phyloP scores from a whole-genome alignment of 2,329 filamentous ascomycete species.

The Coleophoma cylindrospora region DNA sequence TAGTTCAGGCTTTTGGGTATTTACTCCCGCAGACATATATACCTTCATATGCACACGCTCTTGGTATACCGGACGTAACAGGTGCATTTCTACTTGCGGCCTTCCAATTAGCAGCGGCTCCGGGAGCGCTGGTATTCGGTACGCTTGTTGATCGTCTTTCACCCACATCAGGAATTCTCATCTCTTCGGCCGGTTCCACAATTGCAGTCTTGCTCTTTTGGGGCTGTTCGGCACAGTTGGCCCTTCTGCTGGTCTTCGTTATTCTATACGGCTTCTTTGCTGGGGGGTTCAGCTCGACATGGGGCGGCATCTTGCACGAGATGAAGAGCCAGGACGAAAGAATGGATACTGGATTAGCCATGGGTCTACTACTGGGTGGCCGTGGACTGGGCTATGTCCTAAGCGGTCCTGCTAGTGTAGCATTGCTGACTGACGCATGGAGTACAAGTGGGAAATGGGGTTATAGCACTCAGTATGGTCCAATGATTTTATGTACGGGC shows the following conservation, averaged over 20 bases:
- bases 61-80: constrained; percentile 29
- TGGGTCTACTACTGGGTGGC: constrained; percentile 17
- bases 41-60: constrained; percentile 33
- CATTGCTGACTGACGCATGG: constrained; percentile 9
- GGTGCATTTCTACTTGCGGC: constrained; percentile 37
- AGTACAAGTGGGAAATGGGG: constrained; percentile 8
- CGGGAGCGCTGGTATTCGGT: constrained; percentile 35
- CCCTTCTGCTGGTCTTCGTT: constrained; percentile 38
- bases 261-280: constrained; percentile 47
- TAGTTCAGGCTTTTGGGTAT: constrained; percentile 42
- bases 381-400: constrained; percentile 17
- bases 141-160: constrained; percentile 33
- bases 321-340: constrained; percentile 12
- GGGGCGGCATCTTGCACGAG: constrained; percentile 28
- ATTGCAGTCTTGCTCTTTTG: constrained; percentile 42
- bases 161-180: constrained; percentile 30
- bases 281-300: constrained; percentile 43
- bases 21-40: constrained; percentile 44
- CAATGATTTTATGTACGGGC: constrained; percentile 19
- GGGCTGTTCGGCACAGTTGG: constrained; percentile 37
- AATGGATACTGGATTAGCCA: constrained; percentile 23
- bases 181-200: constrained; percentile 38
- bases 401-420: constrained; percentile 16
- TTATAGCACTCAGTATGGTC: constrained; percentile 17
- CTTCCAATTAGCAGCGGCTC: constrained; percentile 37